Evolutionary conservation across 768 basidiomycete species (phyloP), one percentile per base, ranked within the genome.

Genomic region (Leccinum aurantiacum): DNA sequence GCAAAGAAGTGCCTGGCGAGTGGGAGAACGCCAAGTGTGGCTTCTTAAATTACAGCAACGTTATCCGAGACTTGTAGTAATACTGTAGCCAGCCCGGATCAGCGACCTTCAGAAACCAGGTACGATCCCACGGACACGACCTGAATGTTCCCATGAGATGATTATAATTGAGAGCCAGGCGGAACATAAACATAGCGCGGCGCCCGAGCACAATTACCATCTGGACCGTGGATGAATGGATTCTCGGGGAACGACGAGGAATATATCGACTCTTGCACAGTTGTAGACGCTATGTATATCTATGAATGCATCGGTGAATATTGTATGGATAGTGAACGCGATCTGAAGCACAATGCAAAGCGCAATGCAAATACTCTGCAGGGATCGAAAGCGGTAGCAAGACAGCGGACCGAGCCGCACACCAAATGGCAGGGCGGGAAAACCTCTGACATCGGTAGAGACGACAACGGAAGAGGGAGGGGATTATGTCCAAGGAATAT

Each of bases 261-360:
- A 58, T n/a, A 3, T 33, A 33, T 44, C 10, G 3, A 19, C 8
- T 29, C 24, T 48, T 65, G 59, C 51, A 25, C 41, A n/a, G 10
- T 50, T 44, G 50, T 37, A 27, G 35, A 53, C 49, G 24, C 6
- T 22, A 22, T 8, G 24, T 38, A 44, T 54, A 56, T 67, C 58
- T 63, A 69, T 65, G 31, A n/a, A 48, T 15, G 47, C 6, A 22
- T 24, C 24, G 24, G 22, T 58, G 41, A 44, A 19, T 37, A 54
- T 49, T 55, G 51, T 54, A 57, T 17, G 41, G 17, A 48, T 58
- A 58, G 22, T 24, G 10, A 66, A 13, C 38, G 17, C 22, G 17
- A 52, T 37, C 56, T 46, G n/a, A 51, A 62, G 53, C 47, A 53
- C 10, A 44, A 19, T 38, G 24, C 15, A 58, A 22, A 50, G 48